phyloP scores from a whole-genome alignment of 1,284 basidiomycete species.

The Sanghuangporus weigelae region DNA sequence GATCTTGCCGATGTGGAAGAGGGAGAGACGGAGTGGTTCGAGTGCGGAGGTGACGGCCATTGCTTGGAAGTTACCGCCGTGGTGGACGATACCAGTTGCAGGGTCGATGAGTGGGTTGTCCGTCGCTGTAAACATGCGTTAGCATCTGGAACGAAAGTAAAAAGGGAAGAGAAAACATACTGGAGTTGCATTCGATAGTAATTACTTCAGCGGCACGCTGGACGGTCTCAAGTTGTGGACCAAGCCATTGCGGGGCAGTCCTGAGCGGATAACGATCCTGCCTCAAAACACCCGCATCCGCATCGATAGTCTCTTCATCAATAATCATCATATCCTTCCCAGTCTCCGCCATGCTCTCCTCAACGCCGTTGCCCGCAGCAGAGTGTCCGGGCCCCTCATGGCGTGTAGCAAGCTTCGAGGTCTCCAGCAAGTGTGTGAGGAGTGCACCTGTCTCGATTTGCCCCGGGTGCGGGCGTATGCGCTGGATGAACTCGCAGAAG shows the following conservation, averaged over 20 bases:
- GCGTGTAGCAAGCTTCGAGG: slow-evolving; percentile 61
- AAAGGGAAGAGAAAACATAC: slow-evolving; percentile 38
- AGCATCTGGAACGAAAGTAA: background rate
- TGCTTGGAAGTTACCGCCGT: slow-evolving; percentile 87
- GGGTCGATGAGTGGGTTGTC: slow-evolving; percentile 74
- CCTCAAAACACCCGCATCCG: slow-evolving; percentile 50
- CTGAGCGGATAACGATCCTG: slow-evolving; percentile 81
- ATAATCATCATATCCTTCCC: slow-evolving; percentile 36
- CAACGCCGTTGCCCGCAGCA: slow-evolving; percentile 35
- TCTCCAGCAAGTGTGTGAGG: slow-evolving; percentile 67
- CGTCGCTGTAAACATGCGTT: slow-evolving; percentile 40
- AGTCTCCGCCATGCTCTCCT: slow-evolving; percentile 47
- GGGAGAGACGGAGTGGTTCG: slow-evolving; percentile 79
- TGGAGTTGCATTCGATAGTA: slow-evolving; percentile 81
- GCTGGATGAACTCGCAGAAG: slow-evolving; percentile 79
- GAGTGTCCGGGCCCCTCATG: slow-evolving; percentile 59
- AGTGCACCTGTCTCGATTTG: slow-evolving; percentile 71
- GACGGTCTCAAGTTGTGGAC: slow-evolving; percentile 82
- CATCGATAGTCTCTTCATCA: slow-evolving; percentile 37
- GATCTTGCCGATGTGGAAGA: slow-evolving; percentile 81
- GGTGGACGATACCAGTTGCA: slow-evolving; percentile 61
- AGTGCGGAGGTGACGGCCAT: slow-evolving; percentile 85
- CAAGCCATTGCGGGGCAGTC: slow-evolving; percentile 80
- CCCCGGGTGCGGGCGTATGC: slow-evolving; percentile 79
- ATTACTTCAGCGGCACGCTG: slow-evolving; percentile 59